phyloP scores from a whole-genome alignment of 257 asterid genomes.

The Hygrophila difformis region DNA sequence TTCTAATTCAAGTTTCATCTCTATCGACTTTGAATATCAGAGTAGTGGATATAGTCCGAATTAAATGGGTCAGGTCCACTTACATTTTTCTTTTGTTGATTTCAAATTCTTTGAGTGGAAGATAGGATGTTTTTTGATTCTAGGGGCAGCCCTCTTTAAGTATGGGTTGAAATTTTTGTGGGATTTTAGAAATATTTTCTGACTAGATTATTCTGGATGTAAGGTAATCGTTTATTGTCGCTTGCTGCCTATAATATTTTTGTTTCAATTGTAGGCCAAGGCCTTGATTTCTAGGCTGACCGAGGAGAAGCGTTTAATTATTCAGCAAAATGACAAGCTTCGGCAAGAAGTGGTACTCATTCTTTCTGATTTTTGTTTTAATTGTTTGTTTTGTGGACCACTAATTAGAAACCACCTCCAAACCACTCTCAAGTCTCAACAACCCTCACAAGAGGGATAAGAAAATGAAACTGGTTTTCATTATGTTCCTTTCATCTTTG shows the following conservation, averaged over 20 bases:
- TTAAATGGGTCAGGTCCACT: too few relatives aligned
- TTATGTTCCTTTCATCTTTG: neutral
- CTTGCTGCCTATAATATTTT: conserved; percentile 10
- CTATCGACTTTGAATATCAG: too few relatives aligned
- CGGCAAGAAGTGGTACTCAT: conserved; percentile 46
- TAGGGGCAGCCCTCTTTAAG: too few relatives aligned
- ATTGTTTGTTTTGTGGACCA: conserved; percentile 1
- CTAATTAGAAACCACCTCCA: neutral
- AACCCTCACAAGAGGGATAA: neutral
- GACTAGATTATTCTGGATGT: too few relatives aligned
- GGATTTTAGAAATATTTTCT: too few relatives aligned
- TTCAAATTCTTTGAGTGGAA: too few relatives aligned
- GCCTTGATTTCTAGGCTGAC: conserved; percentile 64
- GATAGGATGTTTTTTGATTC: too few relatives aligned
- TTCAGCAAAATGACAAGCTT: conserved; percentile 66
- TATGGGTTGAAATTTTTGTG: too few relatives aligned
- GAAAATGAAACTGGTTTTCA: neutral
- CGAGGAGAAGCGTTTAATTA: conserved; percentile 59
- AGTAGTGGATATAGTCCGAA: too few relatives aligned
- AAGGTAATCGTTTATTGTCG: too few relatives aligned
- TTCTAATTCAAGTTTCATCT: too few relatives aligned
- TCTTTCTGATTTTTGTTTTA: conserved; percentile 6
- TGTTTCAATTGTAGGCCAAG: conserved; percentile 45
- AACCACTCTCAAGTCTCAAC: neutral
- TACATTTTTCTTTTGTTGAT: too few relatives aligned